phyloP scores from a whole-genome alignment of 1,284 basidiomycete genomes.

The Ceratobasidium papillatum region DNA sequence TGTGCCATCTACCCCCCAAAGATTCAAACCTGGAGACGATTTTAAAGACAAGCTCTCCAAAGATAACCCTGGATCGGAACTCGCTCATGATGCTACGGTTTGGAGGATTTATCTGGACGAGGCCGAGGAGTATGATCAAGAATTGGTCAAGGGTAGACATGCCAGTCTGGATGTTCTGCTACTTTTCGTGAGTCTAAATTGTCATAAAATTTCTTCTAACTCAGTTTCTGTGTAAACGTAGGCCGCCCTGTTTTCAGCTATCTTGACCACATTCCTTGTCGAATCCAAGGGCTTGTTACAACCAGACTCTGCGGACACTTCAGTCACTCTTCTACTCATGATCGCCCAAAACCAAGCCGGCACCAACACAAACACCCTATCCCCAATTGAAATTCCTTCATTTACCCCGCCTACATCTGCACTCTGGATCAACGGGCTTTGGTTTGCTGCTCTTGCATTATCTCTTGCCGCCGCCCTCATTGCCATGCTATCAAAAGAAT shows the following conservation, averaged over 20 bases:
- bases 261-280: constrained; percentile 36
- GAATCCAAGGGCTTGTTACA: constrained; percentile 30
- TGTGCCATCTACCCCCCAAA: neutral
- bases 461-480: constrained; percentile 31
- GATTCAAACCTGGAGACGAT: constrained; percentile 19
- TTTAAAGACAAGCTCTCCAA: constrained; percentile 1
- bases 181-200: constrained; percentile 9
- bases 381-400: neutral
- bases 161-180: constrained; percentile 36
- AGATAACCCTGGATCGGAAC: constrained; percentile 13
- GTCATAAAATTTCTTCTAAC: neutral
- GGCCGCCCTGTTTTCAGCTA: constrained; percentile 40
- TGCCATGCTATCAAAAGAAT: constrained; percentile 40
- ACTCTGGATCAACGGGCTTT: constrained; percentile 37
- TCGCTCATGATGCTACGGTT: constrained; percentile 24
- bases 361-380: neutral
- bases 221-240: neutral
- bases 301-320: constrained; percentile 18
- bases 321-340: constrained; percentile 13
- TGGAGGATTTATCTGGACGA: constrained; percentile 33
- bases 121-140: constrained; percentile 33
- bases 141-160: constrained; percentile 30
- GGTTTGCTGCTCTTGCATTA: constrained; percentile 34
- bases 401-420: constrained; percentile 20
- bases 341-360: constrained; percentile 35